Evolutionary conservation across 768 basidiomycete species (phyloP).

Genomic region (Tulasnella sp.): DNA sequence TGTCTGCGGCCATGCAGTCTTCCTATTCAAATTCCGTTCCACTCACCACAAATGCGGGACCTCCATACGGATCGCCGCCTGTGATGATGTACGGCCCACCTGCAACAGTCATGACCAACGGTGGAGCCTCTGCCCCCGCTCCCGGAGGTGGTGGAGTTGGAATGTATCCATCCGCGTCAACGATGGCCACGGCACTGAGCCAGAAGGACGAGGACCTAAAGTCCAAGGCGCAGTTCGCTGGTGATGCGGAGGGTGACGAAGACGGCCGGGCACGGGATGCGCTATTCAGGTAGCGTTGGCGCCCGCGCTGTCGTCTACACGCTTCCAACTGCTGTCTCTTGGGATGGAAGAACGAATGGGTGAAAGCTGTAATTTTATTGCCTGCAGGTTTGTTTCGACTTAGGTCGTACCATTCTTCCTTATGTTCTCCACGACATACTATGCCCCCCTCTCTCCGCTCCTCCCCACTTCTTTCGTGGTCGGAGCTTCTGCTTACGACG

Average conservation of each 20-base stretch:
- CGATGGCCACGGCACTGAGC: not conserved
- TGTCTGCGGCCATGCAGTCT: not conserved
- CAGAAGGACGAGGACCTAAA: conserved; percentile 7
- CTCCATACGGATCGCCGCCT: not conserved
- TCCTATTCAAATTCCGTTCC: not conserved
- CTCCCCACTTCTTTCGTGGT: not conserved
- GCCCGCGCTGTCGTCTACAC: not conserved
- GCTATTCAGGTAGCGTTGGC: conserved; percentile 25
- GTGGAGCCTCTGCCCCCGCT: not conserved
- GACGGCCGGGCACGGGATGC: conserved; percentile 3
- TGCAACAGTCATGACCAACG: not conserved
- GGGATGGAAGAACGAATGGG: not conserved
- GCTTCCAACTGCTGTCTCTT: not conserved
- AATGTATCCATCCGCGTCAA: not conserved
- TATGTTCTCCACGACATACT: not conserved
- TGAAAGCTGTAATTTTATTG: not conserved
- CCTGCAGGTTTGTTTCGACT: conserved; percentile 5
- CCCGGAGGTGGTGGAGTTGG: conserved; percentile 6
- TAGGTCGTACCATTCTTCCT: not conserved
- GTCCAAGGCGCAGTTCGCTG: not conserved
- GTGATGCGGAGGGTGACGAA: conserved; percentile 5
- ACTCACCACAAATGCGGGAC: not conserved
- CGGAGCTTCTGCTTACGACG: not conserved
- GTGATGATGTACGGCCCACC: not conserved
- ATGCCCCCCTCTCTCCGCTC: not conserved